Conservation (phyloP, 192 early-diverging fungal genomes). For the Spizellomyces sp. region DNA sequence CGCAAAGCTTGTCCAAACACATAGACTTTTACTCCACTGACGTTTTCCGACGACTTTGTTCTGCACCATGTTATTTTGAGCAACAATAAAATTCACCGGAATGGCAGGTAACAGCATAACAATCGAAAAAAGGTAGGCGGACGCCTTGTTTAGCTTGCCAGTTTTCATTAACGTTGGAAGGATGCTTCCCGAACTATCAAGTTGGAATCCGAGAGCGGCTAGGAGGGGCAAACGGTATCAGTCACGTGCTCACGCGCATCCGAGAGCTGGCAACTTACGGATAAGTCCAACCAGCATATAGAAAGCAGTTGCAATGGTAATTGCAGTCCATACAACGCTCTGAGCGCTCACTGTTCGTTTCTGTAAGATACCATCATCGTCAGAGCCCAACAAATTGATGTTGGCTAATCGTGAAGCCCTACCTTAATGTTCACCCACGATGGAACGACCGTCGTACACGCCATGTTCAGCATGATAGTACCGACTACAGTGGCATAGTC, state of each 20-base stretch:
- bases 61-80: conserved; percentile 49
- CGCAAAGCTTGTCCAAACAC: neutral
- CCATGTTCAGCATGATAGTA: conserved; percentile 56
- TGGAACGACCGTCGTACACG: conserved; percentile 55
- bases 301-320: conserved; percentile 33
- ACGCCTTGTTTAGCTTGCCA: conserved; percentile 43
- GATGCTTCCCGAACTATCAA: conserved; percentile 39
- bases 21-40: neutral
- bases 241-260: no score
- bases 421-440: conserved; percentile 65
- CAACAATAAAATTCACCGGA: conserved; percentile 52
- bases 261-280: conserved; percentile 12
- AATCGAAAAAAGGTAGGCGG: conserved; percentile 47
- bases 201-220: conserved; percentile 37
- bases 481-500: conserved; percentile 44
- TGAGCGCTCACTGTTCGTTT: conserved; percentile 53
- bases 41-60: conserved; percentile 42
- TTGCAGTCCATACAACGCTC: conserved; percentile 47
- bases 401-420: neutral
- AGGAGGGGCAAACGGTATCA: neutral
- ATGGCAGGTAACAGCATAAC: conserved; percentile 58
- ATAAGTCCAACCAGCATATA: conserved; percentile 52
- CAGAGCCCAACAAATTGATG: neutral
- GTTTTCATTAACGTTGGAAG: conserved; percentile 30
- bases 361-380: conserved; percentile 18